Evolutionary conservation across 768 basidiomycete genomes (phyloP).

Genomic region (Pisolithus tinctorius): DNA sequence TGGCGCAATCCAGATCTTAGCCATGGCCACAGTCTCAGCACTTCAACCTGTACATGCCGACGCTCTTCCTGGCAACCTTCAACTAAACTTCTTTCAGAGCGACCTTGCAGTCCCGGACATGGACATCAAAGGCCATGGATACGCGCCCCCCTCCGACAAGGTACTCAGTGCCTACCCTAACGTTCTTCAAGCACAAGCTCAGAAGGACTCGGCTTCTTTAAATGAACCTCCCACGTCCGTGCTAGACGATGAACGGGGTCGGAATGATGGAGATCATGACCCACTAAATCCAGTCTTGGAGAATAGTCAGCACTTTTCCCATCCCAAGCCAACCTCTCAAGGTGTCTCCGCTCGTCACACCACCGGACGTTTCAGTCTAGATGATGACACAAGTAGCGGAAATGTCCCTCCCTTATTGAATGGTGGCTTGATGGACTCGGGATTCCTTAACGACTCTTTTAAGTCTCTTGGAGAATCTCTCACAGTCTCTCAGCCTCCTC

Average conservation of each 20-base stretch:
- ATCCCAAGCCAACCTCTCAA: conserved; percentile 37
- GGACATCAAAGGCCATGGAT: conserved; percentile 59
- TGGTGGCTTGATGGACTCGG: conserved; percentile 21
- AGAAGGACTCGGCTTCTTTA: neutral
- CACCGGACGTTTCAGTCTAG: conserved; percentile 47
- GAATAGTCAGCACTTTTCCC: conserved; percentile 26
- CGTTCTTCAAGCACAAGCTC: conserved; percentile 2
- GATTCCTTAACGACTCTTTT: conserved; percentile 23
- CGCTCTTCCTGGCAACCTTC: conserved; percentile 26
- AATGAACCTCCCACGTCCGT: conserved; percentile 8
- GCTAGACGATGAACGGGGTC: conserved; percentile 13
- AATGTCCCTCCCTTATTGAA: conserved; percentile 17
- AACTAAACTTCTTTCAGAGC: conserved; percentile 42
- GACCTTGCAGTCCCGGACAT: conserved; percentile 50
- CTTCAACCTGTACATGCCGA: conserved; percentile 42
- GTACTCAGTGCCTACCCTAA: neutral
- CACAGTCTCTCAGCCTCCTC: conserved; percentile 17
- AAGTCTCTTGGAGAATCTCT: conserved; percentile 26
- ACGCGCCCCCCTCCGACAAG: conserved; percentile 31
- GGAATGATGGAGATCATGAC: conserved; percentile 18
- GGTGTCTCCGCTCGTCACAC: conserved; percentile 42
- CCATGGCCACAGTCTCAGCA: neutral
- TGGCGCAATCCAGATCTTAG: too few relatives aligned
- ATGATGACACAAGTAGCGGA: conserved; percentile 28
- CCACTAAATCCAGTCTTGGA: conserved; percentile 10